Evolutionary conservation across 2,329 filamentous ascomycete species (phyloP).

Genomic region (Talaromyces sp.): DNA sequence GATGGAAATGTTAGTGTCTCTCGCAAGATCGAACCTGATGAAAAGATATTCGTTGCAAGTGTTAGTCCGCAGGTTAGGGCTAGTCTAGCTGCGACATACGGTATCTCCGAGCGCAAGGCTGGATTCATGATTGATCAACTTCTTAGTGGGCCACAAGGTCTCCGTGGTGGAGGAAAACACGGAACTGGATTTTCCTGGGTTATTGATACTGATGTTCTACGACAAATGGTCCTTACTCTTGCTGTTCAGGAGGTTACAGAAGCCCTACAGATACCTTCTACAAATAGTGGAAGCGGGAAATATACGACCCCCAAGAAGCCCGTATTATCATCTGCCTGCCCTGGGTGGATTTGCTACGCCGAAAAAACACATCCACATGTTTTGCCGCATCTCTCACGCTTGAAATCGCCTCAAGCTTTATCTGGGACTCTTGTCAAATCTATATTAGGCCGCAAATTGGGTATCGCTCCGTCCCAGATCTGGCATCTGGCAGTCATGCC

Average conservation of each 20-base stretch:
- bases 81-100: slow-evolving; percentile 80
- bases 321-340: slow-evolving; percentile 79
- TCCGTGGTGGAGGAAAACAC: slow-evolving; percentile 67
- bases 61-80: slow-evolving; percentile 89
- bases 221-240: slow-evolving; percentile 78
- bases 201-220: slow-evolving; percentile 79
- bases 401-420: slow-evolving; percentile 93
- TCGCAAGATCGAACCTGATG: slow-evolving; percentile 38
- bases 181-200: slow-evolving; percentile 83
- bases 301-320: slow-evolving; percentile 38
- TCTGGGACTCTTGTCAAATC: slow-evolving; percentile 89
- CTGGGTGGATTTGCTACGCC: slow-evolving; percentile 97
- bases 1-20: slow-evolving; percentile 47
- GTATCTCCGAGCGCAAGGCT: slow-evolving; percentile 68
- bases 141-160: slow-evolving; percentile 65
- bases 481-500: slow-evolving; percentile 98
- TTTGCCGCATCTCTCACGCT: slow-evolving; percentile 79
- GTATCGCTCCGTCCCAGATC: slow-evolving; percentile 72
- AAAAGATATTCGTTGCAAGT: slow-evolving; percentile 83
- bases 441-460: slow-evolving; percentile 67
- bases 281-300: slow-evolving; percentile 19
- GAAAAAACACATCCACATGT: slow-evolving; percentile 97
- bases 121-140: slow-evolving; percentile 80
- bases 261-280: slow-evolving; percentile 25
- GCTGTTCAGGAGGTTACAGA: slow-evolving; percentile 68